phyloP scores from a whole-genome alignment of 805 yeast species.

The Candida silvicultrix region DNA sequence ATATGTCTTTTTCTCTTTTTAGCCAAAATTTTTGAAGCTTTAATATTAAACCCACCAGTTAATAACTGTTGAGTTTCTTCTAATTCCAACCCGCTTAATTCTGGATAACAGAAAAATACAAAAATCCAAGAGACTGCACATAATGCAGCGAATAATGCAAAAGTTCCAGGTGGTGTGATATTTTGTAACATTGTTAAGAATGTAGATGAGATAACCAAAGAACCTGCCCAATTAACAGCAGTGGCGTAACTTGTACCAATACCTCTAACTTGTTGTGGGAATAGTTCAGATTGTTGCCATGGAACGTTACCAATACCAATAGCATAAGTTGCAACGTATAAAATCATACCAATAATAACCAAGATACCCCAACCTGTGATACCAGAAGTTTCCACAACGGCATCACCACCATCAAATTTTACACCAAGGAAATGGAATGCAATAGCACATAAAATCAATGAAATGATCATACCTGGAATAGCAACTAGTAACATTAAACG shows the following conservation, averaged over 20 bases:
- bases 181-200: constrained; percentile 90
- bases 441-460: constrained; percentile 76
- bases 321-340: constrained; percentile 86
- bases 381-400: constrained; percentile 28
- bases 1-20: constrained; percentile 30
- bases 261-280: constrained; percentile 91
- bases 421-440: constrained; percentile 85
- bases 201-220: constrained; percentile 83
- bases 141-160: constrained; percentile 82
- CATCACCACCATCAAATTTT: constrained; percentile 41
- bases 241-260: constrained; percentile 88
- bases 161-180: constrained; percentile 94
- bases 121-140: constrained; percentile 66
- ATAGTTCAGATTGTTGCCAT: constrained; percentile 95
- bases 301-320: constrained; percentile 96
- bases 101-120: constrained; percentile 85
- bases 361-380: constrained; percentile 84
- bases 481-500: constrained; percentile 72
- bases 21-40: constrained; percentile 51
- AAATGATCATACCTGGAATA: constrained; percentile 78
- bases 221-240: constrained; percentile 94
- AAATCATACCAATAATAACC: constrained; percentile 78
- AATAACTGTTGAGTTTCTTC: constrained; percentile 86
- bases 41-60: constrained; percentile 81
- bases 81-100: constrained; percentile 79